These are phyloP conservation scores for Tieghemostelium lacteum DNA, from an alignment of 78 protist genomes.

Conservation along the genomic window DNA sequence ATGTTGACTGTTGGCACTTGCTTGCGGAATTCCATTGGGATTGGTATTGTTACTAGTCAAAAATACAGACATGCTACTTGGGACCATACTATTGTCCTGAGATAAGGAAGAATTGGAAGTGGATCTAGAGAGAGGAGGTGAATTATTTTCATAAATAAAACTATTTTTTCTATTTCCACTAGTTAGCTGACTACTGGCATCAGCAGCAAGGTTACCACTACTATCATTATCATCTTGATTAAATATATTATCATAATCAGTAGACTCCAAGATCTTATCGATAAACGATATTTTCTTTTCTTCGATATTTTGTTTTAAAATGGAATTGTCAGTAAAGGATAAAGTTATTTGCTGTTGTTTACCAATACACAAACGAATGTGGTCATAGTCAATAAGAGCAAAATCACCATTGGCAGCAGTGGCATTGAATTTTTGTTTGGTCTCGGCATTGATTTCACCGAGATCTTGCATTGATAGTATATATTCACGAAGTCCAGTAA, in stretches of 20 bases:
- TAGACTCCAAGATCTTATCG: conserved; percentile 60
- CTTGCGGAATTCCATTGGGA: background rate
- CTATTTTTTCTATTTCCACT: background rate
- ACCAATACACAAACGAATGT: conserved; percentile 54
- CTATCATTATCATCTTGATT: conserved; percentile 33
- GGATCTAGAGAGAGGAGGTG: too few species aligned
- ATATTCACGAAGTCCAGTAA: conserved; percentile 70
- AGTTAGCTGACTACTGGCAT: background rate
- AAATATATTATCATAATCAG: conserved; percentile 40
- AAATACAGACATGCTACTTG: too few species aligned
- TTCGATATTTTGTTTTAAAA: background rate
- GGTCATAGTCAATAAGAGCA: conserved; percentile 39
- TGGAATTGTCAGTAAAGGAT: conserved; percentile 12
- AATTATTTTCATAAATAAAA: background rate
- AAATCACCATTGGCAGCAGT: conserved; percentile 53
- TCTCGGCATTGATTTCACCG: background rate
- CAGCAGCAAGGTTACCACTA: background rate
- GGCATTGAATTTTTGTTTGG: conserved; percentile 19
- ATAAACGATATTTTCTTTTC: conserved; percentile 28
- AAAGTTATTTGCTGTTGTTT: conserved; percentile 25
- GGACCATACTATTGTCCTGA: background rate
- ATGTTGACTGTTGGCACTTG: background rate
- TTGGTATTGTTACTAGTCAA: background rate
- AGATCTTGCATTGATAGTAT: conserved; percentile 6
- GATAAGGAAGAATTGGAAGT: background rate